Conservation (phyloP, 257 asterid genomes). For the Leonotis leonurus region DNA sequence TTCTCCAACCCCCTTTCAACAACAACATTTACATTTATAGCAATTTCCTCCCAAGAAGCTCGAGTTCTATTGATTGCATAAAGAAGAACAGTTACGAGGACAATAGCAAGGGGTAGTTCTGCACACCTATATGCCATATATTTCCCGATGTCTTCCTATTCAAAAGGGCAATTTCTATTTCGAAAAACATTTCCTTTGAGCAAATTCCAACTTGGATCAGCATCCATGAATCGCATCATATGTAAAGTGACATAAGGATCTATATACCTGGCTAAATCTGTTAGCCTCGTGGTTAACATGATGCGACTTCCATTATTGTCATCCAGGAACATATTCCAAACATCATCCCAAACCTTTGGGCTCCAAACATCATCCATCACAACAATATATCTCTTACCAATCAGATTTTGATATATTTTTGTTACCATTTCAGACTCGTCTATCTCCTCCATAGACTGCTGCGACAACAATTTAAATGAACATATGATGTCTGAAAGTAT, state of each 20-base stretch:
- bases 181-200: not conserved
- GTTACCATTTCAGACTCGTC: too few relatives aligned
- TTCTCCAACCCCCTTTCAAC: too few relatives aligned
- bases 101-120: not conserved
- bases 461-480: too few relatives aligned
- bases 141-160: not conserved
- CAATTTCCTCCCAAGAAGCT: not conserved
- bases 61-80: not conserved
- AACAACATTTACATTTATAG: not conserved
- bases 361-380: not conserved
- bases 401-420: too few relatives aligned
- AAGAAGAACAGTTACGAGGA: not conserved
- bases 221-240: not conserved
- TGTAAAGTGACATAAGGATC: not conserved
- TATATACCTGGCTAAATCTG: not conserved
- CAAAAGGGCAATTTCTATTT: not conserved
- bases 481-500: too few relatives aligned
- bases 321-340: not conserved
- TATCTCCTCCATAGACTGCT: too few relatives aligned
- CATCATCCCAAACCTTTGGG: not conserved
- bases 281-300: not conserved
- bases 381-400: too few relatives aligned
- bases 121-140: not conserved
- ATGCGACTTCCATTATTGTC: not conserved
- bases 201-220: not conserved